These are phyloP conservation scores for Serendipita sp. DNA, from an alignment of 768 basidiomycete species.

Conservation along the genomic window DNA sequence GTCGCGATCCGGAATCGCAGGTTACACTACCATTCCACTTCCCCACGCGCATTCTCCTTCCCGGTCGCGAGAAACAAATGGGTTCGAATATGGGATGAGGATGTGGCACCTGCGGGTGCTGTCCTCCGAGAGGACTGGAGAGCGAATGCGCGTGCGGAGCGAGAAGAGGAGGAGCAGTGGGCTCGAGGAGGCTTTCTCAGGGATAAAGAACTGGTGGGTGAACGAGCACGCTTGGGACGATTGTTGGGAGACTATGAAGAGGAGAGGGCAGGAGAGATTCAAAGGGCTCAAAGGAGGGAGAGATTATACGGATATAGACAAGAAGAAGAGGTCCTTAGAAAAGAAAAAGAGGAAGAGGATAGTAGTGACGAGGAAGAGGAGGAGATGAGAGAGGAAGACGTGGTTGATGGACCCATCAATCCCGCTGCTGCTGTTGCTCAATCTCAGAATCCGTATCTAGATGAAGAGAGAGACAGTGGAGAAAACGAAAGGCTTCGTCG, in stretches of 20 bases:
- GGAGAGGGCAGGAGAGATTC: conserved; percentile 53
- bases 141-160: conserved; percentile 31
- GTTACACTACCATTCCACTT: conserved; percentile 39
- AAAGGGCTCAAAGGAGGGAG: conserved; percentile 31
- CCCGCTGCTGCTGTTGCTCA: conserved; percentile 6
- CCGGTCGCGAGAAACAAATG: conserved; percentile 38
- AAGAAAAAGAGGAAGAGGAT: conserved; percentile 18
- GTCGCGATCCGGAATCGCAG: conserved; percentile 53
- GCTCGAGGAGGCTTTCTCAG: conserved; percentile 43
- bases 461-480: not conserved
- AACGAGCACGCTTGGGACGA: conserved; percentile 31
- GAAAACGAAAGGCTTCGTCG: conserved; percentile 8
- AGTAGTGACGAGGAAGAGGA: conserved; percentile 59
- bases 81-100: conserved; percentile 46
- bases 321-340: conserved; percentile 14
- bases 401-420: conserved; percentile 15
- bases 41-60: conserved; percentile 42
- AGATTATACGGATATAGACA: conserved; percentile 5
- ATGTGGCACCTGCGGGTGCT: not conserved
- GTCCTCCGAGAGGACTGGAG: conserved; percentile 28
- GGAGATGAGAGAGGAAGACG: conserved; percentile 25
- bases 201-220: conserved; percentile 47
- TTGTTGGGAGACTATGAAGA: conserved; percentile 63
- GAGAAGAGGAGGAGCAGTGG: conserved; percentile 56
- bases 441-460: conserved; percentile 21